Evolutionary conservation across 768 basidiomycete species (phyloP).

Genomic region (Rhodotorula graminis): DNA sequence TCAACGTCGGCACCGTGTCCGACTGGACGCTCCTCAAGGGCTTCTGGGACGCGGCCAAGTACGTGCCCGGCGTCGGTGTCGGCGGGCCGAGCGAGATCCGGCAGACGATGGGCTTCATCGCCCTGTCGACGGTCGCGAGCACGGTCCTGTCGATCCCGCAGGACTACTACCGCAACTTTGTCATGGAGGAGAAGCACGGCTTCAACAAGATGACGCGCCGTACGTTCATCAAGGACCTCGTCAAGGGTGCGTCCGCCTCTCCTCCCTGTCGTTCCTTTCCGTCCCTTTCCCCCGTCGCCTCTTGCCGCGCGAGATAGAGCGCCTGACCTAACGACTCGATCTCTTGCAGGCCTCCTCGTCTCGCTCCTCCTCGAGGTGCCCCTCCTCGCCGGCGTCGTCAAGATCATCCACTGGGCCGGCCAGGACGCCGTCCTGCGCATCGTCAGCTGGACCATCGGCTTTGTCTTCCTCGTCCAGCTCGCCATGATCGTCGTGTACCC

Average conservation of each 20-base stretch:
- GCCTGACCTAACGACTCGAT: background rate
- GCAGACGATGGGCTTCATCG: slow-evolving; percentile 25
- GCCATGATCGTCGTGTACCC: slow-evolving; percentile 60
- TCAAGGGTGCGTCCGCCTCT: slow-evolving; percentile 55
- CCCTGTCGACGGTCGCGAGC: slow-evolving; percentile 51
- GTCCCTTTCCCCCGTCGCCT: slow-evolving; percentile 56
- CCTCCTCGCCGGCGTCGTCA: slow-evolving; percentile 78
- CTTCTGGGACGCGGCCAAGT: slow-evolving; percentile 23
- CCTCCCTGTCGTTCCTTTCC: no score
- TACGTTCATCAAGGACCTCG: slow-evolving; percentile 69
- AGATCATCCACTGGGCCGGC: slow-evolving; percentile 88
- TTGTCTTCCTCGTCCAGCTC: slow-evolving; percentile 78
- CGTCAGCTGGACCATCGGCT: slow-evolving; percentile 87
- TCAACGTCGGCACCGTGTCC: background rate
- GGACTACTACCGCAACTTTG: slow-evolving; percentile 80
- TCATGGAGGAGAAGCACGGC: slow-evolving; percentile 88
- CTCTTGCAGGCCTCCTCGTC: slow-evolving; percentile 12
- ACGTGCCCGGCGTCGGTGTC: background rate
- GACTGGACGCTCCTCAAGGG: slow-evolving; percentile 32
- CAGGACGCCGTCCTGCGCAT: slow-evolving; percentile 24
- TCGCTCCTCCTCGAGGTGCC: slow-evolving; percentile 68
- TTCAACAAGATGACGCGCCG: slow-evolving; percentile 80
- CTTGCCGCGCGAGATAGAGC: no score
- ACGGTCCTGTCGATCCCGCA: slow-evolving; percentile 69
- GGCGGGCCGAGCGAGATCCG: slow-evolving; percentile 12